Evolutionary conservation across 345 rosid genomes (phyloP).

Genomic region (Melaleuca alternifolia): DNA sequence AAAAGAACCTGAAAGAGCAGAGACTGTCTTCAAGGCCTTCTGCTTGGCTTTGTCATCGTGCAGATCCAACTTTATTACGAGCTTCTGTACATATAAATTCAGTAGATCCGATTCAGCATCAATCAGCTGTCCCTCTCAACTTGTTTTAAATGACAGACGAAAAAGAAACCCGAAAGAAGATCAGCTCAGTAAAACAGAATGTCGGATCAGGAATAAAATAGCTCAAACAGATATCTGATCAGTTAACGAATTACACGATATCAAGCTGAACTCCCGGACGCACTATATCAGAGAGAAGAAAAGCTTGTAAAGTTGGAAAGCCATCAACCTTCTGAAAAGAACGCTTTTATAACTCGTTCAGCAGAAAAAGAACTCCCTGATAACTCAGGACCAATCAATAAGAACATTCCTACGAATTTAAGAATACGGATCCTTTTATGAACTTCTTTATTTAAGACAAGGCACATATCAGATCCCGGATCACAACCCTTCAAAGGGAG

Average conservation of each 20-base stretch:
- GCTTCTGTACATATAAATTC: slow-evolving; percentile 45
- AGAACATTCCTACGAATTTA: not conserved
- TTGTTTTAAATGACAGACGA: not conserved
- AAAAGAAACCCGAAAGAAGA: not conserved
- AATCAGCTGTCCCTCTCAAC: not conserved
- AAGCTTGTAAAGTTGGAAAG: not conserved
- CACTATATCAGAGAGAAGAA: not conserved
- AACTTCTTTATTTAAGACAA: not conserved
- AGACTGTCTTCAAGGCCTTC: slow-evolving; percentile 78
- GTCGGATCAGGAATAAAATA: not conserved
- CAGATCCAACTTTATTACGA: slow-evolving; percentile 66
- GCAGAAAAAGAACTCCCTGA: not conserved
- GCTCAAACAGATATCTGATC: not conserved
- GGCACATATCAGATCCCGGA: not conserved
- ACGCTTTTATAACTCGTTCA: not conserved
- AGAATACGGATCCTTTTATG: not conserved
- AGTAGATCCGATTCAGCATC: slow-evolving; percentile 8
- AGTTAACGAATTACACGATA: not conserved
- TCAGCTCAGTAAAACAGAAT: not conserved
- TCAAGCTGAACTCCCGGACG: not conserved
- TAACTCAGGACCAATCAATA: not conserved
- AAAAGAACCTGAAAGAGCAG: slow-evolving; percentile 62
- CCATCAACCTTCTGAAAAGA: not conserved
- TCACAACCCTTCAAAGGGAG: not conserved
- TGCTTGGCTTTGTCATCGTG: slow-evolving; percentile 72